These are phyloP conservation scores for Pseudohalonectria lignicola DNA, from an alignment of 2,329 filamentous ascomycete species.

Conservation along the genomic window DNA sequence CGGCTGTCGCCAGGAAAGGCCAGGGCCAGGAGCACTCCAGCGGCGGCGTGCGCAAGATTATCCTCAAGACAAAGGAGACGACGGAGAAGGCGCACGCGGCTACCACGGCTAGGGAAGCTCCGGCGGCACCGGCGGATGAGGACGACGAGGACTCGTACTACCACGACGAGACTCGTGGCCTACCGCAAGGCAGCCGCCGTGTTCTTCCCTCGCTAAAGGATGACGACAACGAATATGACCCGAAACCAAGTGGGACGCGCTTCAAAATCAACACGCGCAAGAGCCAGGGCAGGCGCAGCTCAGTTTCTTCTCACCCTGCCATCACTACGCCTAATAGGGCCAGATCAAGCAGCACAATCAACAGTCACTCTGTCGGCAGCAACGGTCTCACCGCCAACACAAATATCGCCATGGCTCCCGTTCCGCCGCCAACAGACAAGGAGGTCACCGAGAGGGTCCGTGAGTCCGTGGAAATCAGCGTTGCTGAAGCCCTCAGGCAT, in stretches of 20 bases:
- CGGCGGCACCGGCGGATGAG: neutral
- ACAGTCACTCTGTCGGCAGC: neutral
- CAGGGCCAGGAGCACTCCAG: slow-evolving; percentile 7
- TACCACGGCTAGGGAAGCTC: neutral
- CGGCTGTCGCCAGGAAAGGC: slow-evolving; percentile 43
- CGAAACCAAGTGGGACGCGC: slow-evolving; percentile 16
- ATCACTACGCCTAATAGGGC: neutral
- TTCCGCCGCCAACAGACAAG: slow-evolving; percentile 21
- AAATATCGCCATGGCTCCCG: neutral
- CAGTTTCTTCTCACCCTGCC: neutral
- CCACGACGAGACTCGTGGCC: no score
- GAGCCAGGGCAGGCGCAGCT: slow-evolving; percentile 6
- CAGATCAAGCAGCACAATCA: neutral
- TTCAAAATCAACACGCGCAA: slow-evolving; percentile 14
- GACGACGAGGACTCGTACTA: no score
- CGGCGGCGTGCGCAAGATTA: neutral
- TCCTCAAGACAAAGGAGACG: neutral
- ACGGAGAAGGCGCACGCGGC: neutral
- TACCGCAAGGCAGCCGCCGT: neutral
- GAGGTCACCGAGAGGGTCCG: slow-evolving; percentile 29
- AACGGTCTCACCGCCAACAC: neutral
- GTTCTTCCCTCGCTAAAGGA: slow-evolving; percentile 8
- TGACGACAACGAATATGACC: slow-evolving; percentile 32
- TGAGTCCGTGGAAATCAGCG: slow-evolving; percentile 42
- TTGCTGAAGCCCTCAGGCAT: slow-evolving; percentile 45